A percentile compares a stretch with the other conserved stretches of the same genome.
Conservation (phyloP, 2,329 filamentous ascomycete genomes). For the Stachybotrys echinatus region DNA sequence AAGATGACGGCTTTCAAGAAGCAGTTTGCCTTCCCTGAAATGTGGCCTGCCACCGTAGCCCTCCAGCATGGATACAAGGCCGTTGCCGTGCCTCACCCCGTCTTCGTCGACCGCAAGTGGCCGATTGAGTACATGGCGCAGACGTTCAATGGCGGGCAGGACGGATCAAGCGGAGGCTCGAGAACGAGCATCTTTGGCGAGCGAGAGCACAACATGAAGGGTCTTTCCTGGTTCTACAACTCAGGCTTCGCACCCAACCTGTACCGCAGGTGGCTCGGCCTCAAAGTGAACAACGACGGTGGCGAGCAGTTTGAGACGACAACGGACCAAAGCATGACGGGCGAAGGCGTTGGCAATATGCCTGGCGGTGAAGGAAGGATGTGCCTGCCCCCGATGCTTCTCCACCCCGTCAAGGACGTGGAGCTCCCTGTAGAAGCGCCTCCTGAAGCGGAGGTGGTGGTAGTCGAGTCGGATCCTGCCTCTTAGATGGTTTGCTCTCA, state of each 20-base stretch:
- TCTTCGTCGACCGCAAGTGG: constrained; percentile 86
- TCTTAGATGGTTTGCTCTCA: constrained; percentile 14
- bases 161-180: constrained; percentile 69
- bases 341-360: constrained; percentile 45
- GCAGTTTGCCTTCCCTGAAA: constrained; percentile 90
- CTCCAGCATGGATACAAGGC: constrained; percentile 92
- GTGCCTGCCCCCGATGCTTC: constrained; percentile 83
- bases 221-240: constrained; percentile 90
- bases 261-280: constrained; percentile 81
- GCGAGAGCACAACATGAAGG: constrained; percentile 81
- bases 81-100: constrained; percentile 82
- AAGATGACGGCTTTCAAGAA: constrained; percentile 78
- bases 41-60: constrained; percentile 87
- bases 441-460: constrained; percentile 36
- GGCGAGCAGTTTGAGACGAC: constrained; percentile 70
- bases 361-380: constrained; percentile 73
- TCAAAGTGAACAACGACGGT: constrained; percentile 72
- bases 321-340: constrained; percentile 46
- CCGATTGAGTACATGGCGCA: constrained; percentile 70
- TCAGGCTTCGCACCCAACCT: constrained; percentile 75
- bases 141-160: constrained; percentile 74
- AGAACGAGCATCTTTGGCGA: constrained; percentile 73
- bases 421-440: constrained; percentile 58
- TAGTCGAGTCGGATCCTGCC: constrained; percentile 40
- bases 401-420: constrained; percentile 83